These are phyloP conservation scores for Termitomyces sp. DNA, from an alignment of 768 basidiomycete species.

Conservation along the genomic window DNA sequence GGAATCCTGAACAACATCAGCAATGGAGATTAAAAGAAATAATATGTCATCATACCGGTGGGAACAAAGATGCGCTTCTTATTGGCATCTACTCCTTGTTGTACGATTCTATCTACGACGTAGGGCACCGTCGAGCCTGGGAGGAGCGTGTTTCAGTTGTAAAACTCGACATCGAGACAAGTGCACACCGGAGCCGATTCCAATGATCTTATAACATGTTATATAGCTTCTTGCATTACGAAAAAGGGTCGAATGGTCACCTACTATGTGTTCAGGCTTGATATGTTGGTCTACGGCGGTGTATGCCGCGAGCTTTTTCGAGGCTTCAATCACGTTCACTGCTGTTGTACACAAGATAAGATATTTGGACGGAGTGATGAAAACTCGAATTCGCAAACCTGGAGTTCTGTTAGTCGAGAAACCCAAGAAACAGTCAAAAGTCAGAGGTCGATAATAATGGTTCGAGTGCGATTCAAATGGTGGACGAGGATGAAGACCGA, in stretches of 20 bases:
- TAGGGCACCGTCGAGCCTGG: slow-evolving; percentile 91
- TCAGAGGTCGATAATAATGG: not conserved
- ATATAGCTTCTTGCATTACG: not conserved
- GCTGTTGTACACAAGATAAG: not conserved
- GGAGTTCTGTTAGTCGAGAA: not conserved
- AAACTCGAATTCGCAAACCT: not conserved
- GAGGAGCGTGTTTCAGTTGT: slow-evolving; percentile 4
- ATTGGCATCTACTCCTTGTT: slow-evolving; percentile 76
- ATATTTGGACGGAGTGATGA: not conserved
- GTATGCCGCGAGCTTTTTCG: slow-evolving; percentile 89
- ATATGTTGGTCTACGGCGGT: slow-evolving; percentile 93
- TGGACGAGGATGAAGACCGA: not conserved
- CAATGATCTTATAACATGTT: slow-evolving; percentile 55
- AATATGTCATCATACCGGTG: slow-evolving; percentile 48
- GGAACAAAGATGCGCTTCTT: slow-evolving; percentile 83
- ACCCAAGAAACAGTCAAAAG: not conserved
- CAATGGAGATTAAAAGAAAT: not conserved
- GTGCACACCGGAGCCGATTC: slow-evolving; percentile 76
- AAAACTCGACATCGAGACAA: not conserved
- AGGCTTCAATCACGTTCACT: slow-evolving; percentile 59
- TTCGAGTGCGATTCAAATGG: not conserved
- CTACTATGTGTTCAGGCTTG: slow-evolving; percentile 73
- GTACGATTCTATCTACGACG: slow-evolving; percentile 90
- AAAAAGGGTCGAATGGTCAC: slow-evolving; percentile 13
- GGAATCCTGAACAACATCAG: slow-evolving; percentile 57